Evolutionary conservation across 176 grass and related monocot genomes (phyloP).

Genomic region (Oryza longistaminata): DNA sequence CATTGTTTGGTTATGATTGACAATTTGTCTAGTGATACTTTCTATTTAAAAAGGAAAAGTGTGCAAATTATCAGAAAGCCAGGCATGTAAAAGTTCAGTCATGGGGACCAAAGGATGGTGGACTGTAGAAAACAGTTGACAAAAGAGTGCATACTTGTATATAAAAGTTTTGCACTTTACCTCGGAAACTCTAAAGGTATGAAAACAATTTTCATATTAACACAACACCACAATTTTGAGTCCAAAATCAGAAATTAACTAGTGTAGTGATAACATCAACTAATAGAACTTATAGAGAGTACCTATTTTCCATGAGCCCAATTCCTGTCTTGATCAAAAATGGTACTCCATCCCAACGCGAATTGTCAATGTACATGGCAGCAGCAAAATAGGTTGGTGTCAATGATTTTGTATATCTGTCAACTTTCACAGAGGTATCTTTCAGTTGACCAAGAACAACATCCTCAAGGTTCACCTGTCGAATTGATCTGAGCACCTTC

Average conservation of each 20-base stretch:
- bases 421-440: constrained; percentile 52
- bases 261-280: neutral
- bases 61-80: neutral
- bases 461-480: constrained; percentile 76
- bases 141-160: neutral
- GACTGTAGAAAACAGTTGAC: neutral
- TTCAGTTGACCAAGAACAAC: constrained; percentile 90
- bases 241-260: constrained; percentile 16
- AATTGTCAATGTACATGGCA: constrained; percentile 92
- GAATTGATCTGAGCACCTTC: constrained; percentile 90
- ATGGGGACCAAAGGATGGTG: neutral
- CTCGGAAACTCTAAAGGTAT: neutral
- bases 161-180: constrained; percentile 27
- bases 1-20: neutral
- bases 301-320: constrained; percentile 89
- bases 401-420: constrained; percentile 78
- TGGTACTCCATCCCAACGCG: constrained; percentile 93
- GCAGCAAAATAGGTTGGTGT: constrained; percentile 89
- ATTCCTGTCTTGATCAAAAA: constrained; percentile 95
- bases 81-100: constrained; percentile 1
- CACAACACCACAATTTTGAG: neutral
- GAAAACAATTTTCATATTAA: neutral
- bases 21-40: neutral
- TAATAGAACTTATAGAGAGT: constrained; percentile 1
- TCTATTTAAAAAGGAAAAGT: neutral